A percentile compares a stretch with the other conserved stretches of the same genome.
Evolutionary conservation across 1,284 basidiomycete genomes (phyloP).

Genomic region (Trichosporon sp.): DNA sequence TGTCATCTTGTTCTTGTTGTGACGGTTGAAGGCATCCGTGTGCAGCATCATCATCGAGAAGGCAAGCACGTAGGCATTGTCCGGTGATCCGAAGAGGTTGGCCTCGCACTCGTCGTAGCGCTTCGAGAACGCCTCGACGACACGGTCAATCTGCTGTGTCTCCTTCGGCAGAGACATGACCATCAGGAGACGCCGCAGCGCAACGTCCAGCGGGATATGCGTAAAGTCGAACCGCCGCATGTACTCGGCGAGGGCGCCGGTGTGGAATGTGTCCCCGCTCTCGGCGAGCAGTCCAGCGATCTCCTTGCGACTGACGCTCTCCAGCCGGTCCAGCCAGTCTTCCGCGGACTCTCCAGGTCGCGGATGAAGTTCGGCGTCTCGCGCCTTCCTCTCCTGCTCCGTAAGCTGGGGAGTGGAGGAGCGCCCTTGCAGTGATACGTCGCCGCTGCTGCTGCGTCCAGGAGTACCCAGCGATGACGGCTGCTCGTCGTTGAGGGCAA

Average conservation of each 20-base stretch:
- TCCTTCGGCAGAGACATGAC: constrained; percentile 84
- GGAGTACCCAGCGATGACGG: neutral
- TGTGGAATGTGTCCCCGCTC: constrained; percentile 71
- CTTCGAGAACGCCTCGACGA: constrained; percentile 89
- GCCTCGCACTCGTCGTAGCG: constrained; percentile 82
- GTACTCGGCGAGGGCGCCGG: constrained; percentile 64
- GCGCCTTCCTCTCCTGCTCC: neutral
- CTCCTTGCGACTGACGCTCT: constrained; percentile 65
- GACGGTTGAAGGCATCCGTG: constrained; percentile 96
- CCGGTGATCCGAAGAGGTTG: constrained; percentile 69
- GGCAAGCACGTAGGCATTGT: constrained; percentile 92
- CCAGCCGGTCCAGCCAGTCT: constrained; percentile 61
- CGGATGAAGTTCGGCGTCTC: neutral
- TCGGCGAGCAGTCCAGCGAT: constrained; percentile 70
- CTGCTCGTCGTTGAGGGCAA: neutral
- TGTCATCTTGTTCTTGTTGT: constrained; percentile 96
- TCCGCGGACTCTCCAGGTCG: constrained; percentile 46
- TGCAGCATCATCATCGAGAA: constrained; percentile 99
- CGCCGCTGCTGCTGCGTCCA: neutral
- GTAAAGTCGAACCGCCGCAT: constrained; percentile 75
- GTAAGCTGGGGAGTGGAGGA: constrained; percentile 1
- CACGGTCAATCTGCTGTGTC: constrained; percentile 97
- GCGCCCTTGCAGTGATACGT: neutral
- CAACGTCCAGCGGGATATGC: constrained; percentile 78
- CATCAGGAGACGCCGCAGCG: constrained; percentile 85